Base-by-base conservation (phyloP, 306 rosid genomes). In the Abrus pulchellus region DNA sequence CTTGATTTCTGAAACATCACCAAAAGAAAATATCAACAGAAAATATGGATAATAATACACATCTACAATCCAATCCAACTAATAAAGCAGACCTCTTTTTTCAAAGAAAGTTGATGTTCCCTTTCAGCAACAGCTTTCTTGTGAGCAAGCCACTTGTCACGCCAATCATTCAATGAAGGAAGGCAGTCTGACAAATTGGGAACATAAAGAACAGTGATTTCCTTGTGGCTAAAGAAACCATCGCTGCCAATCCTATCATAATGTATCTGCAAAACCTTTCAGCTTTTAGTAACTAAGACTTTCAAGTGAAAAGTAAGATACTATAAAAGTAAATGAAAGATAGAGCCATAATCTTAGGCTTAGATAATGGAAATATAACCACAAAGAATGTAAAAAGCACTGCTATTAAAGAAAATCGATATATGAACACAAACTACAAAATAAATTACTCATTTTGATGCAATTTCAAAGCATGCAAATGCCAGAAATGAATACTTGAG, bases 181-280 rank as follows among this genome's bases (percentile, higher is more conserved):
- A 96, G 93, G 88, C 99, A 96, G 14, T 90, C 93, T 30, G 98
- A 93, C 82, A 96, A 86, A 90, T 92, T 89, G 1, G 99, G 99
- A 86, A 93, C 91, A 83, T 86, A 93, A 3, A 96, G 85, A 40
- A 92, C 99, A 56, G 97, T 90, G 52, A 96, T 80, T 86, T 96
- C 99, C 90, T 86, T 93, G 82, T 96, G 99, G 86, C 99, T 92
- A 83, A 93, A 92, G 82, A 91, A 82, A 53, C 99, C 99, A 79
- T 96, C 98, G 79, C 92, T 87, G 57, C 98, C 99, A 70, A 83
- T 34, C 89, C 98, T 88, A 80, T 96, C 94, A 43, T 96, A 96
- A 84, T 96, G 99, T 82, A 96, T 92, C 99, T 96, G 93, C 70
- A 80, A 75, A 75, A 57, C 68, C 70, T 38, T 83, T 11, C 60